phyloP scores from a whole-genome alignment of 2,329 filamentous ascomycete species.

The Fusarium sp. region DNA sequence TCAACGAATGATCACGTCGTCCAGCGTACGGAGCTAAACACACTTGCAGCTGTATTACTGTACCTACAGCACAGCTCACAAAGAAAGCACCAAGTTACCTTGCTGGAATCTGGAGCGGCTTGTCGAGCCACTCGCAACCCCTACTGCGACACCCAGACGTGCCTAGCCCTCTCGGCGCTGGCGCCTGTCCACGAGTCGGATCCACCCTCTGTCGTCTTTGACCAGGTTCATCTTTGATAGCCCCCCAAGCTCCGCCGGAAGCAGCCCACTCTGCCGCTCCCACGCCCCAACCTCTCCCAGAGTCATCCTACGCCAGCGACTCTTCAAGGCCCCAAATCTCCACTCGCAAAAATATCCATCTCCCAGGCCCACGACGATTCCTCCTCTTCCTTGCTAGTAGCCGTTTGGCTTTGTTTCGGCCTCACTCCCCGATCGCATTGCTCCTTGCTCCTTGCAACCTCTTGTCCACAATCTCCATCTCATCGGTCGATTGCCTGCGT shows the following conservation, averaged over 20 bases:
- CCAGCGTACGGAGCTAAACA: conserved; percentile 23
- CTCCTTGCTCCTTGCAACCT: conserved; percentile 34
- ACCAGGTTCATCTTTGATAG: conserved; percentile 28
- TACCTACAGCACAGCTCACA: conserved; percentile 20
- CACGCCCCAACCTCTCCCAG: conserved; percentile 42
- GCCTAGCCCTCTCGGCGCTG: conserved; percentile 25
- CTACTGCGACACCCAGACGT: conserved; percentile 11
- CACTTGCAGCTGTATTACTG: conserved; percentile 8
- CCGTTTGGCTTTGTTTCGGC: conserved; percentile 39
- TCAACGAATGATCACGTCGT: conserved; percentile 25
- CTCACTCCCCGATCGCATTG: conserved; percentile 26
- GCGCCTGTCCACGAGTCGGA: conserved; percentile 26
- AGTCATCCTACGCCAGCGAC: conserved; percentile 24
- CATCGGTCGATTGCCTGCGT: conserved; percentile 41
- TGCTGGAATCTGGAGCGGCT: background rate
- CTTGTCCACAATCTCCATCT: conserved; percentile 36
- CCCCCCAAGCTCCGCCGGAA: conserved; percentile 40
- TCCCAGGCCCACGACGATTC: conserved; percentile 35
- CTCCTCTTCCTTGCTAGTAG: conserved; percentile 43
- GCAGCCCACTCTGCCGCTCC: conserved; percentile 36
- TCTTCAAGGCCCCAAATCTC: conserved; percentile 38
- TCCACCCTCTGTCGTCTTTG: conserved; percentile 27
- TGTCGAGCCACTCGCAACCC: conserved; percentile 21
- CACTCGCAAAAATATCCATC: conserved; percentile 44
- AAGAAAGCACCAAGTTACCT: conserved; percentile 18